phyloP scores from a whole-genome alignment of 148 eudicot genomes.

The Rhododendron williamsianum region DNA sequence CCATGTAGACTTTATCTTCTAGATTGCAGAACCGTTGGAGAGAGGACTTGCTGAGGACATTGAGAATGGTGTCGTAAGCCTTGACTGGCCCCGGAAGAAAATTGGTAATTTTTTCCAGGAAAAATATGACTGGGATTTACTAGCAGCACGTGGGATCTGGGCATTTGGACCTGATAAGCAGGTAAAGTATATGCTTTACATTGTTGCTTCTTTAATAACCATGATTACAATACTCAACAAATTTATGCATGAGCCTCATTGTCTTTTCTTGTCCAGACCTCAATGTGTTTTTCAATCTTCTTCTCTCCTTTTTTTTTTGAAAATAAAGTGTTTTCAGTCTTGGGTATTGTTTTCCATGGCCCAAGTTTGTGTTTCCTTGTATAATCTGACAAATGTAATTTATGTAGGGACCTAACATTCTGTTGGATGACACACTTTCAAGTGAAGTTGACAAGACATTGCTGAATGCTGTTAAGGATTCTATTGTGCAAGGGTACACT shows the following conservation, averaged over 20 bases:
- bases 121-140: conserved; percentile 97
- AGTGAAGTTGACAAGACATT: conserved; percentile 94
- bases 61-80: conserved; percentile 82
- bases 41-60: conserved; percentile 98
- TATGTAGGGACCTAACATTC: conserved; percentile 86
- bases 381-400: background rate
- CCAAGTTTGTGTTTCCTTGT: background rate
- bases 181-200: conserved; percentile 32
- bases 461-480: conserved; percentile 87
- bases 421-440: conserved; percentile 94
- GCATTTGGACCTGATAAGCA: conserved; percentile 99
- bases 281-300: background rate
- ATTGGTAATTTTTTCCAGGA: conserved; percentile 87
- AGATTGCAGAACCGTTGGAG: conserved; percentile 98
- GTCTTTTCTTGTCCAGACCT: background rate
- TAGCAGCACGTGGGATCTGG: conserved; percentile 98
- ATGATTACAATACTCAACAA: background rate
- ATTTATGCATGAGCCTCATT: background rate
- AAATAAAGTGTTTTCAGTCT: background rate
- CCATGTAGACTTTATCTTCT: conserved; percentile 6
- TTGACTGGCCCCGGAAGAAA: conserved; percentile 90
- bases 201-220: background rate
- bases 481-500: conserved; percentile 94
- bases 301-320: too few relatives aligned
- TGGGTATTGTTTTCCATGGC: background rate